Evolutionary conservation across 1,139 yeast species (phyloP), one percentile per base, ranked within the genome.

Genomic region (Saccharomyces hybrid): DNA sequence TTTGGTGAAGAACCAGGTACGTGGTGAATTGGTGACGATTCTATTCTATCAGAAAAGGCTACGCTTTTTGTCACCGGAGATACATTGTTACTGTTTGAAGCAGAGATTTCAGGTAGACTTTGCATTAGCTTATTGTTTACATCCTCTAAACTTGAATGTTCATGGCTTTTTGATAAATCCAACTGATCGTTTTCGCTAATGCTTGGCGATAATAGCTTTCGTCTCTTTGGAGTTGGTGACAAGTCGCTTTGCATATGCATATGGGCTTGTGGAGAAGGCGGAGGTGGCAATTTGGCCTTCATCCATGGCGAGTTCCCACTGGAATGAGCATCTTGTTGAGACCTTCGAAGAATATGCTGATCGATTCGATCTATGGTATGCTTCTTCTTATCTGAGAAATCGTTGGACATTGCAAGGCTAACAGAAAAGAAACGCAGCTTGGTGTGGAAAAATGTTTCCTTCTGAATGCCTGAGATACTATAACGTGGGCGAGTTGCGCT

Each of bases 21-120:
- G 7, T 44, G 50, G 26, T 54, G 57, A 8, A 57, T 55, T 9
- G 67, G 65, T 6, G 70, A 62, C 9, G 64, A 60, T 42, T 63
- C 67, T 7, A 66, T 47, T 49, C 58, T 54, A 54, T 67, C 70
- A 9, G 70, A 66, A 55, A 68, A 68, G 7, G 68, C 64, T 3
- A 68, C 71, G 0, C 63, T 52, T 53, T 68, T 68, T 31, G 54
- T 54, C 12, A 57, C 54, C 1, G 69, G 69, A 12, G 68, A 65
- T 4, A 55, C 54, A 14, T 28, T 44, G 28, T 42, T 27, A 21
- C n/a, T 42, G 14, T 11, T 21, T 31, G 44, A 31, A 31, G 51
- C 42, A 14, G 51, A 24, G 9, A 24, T 14, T 12, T 27, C 31
- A 4, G 31, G 48, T 19, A 38, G 44, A 11, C 26, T 38, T 16